These are phyloP conservation scores for Aspergillus funiculosus DNA, from an alignment of 495 filamentous ascomycete species.

Conservation along the genomic window DNA sequence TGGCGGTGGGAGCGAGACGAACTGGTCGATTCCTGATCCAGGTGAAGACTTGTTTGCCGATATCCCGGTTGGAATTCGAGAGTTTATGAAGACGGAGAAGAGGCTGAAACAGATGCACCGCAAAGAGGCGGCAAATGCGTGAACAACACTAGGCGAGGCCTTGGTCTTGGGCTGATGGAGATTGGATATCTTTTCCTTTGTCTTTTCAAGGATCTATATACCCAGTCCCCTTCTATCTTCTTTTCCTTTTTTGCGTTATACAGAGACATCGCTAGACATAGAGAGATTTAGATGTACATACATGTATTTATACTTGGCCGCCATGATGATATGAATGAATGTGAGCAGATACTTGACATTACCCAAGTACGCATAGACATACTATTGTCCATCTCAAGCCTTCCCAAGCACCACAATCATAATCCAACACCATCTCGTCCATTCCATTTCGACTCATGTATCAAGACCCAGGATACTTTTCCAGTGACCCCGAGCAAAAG, in stretches of 20 bases:
- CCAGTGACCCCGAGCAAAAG: too few species aligned
- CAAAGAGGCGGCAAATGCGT: conserved; percentile 26
- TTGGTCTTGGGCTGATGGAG: too few species aligned
- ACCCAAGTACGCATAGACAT: not conserved
- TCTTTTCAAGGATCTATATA: conserved; percentile 1
- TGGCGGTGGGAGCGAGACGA: conserved; percentile 64
- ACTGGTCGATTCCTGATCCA: conserved; percentile 47
- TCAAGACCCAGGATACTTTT: not conserved
- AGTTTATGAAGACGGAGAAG: conserved; percentile 98
- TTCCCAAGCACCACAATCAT: too few species aligned
- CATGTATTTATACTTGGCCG: not conserved
- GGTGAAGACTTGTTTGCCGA: conserved; percentile 62
- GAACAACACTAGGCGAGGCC: too few species aligned
- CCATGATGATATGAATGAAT: too few species aligned
- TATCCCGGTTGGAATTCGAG: conserved; percentile 87
- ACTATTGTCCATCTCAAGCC: too few species aligned
- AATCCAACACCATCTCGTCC: not conserved
- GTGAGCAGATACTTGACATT: not conserved
- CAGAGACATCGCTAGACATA: conserved; percentile 1
- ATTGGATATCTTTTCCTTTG: not conserved
- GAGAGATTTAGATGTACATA: conserved; percentile 8
- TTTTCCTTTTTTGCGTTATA: not conserved
- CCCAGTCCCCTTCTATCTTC: not conserved
- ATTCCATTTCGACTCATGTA: not conserved
- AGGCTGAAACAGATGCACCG: conserved; percentile 69